These are phyloP conservation scores for Phytophthora boehmeriae DNA, from an alignment of 352 stramenopile genomes.

Conservation along the genomic window DNA sequence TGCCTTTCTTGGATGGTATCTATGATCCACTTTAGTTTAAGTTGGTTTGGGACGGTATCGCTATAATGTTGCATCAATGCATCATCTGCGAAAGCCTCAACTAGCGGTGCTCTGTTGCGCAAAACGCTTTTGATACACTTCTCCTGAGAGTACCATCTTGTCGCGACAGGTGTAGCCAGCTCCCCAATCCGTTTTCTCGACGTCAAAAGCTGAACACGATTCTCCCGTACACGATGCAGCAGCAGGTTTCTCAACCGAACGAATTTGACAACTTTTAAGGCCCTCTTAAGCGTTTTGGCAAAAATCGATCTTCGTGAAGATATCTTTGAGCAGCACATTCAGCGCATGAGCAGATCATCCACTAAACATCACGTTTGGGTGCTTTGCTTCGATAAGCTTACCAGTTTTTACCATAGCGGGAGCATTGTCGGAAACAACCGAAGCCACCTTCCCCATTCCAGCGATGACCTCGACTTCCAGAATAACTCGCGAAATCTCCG, in stretches of 20 bases:
- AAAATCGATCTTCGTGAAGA: neutral
- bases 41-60: neutral
- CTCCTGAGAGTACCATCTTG: constrained; percentile 1
- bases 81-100: neutral
- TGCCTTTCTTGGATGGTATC: neutral
- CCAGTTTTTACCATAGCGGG: neutral
- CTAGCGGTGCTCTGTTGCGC: neutral
- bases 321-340: constrained; percentile 2
- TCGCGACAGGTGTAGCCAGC: neutral
- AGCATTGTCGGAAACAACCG: neutral
- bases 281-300: neutral
- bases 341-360: neutral
- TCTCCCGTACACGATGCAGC: neutral
- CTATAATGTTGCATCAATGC: neutral
- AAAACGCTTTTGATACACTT: constrained; percentile 1
- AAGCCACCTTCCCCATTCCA: neutral
- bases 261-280: constrained; percentile 1
- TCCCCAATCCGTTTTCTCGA: neutral
- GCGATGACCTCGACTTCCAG: neutral
- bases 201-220: neutral
- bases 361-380: constrained; percentile 2
- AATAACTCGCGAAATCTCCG: neutral
- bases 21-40: neutral
- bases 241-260: neutral
- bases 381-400: neutral